These are phyloP conservation scores for Corylus americana DNA, from an alignment of 306 rosid species.

Conservation along the genomic window DNA sequence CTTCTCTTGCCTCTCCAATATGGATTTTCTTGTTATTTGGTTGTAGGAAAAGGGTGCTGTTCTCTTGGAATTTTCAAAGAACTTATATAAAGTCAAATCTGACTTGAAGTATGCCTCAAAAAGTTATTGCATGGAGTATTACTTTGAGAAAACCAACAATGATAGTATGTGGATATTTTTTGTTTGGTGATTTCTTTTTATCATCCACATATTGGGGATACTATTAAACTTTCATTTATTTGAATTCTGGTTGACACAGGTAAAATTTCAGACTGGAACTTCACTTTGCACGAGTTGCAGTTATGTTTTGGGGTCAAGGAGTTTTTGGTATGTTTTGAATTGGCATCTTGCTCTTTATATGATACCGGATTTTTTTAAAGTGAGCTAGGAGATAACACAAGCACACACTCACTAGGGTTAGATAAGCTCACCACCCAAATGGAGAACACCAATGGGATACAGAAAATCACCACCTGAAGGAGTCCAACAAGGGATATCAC, in stretches of 20 bases:
- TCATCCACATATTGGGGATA: not conserved
- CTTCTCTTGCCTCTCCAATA: not conserved
- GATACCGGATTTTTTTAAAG: too few species aligned
- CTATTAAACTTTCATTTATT: constrained; percentile 24
- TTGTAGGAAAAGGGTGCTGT: constrained; percentile 74
- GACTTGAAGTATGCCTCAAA: constrained; percentile 77
- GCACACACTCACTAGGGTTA: too few species aligned
- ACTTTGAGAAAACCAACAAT: constrained; percentile 51
- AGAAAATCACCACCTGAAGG: too few species aligned
- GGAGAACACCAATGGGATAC: too few species aligned
- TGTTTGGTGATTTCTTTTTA: not conserved
- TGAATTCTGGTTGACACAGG: constrained; percentile 47
- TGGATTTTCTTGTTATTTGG: constrained; percentile 4
- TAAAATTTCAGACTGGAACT: constrained; percentile 56
- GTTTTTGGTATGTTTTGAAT: constrained; percentile 69
- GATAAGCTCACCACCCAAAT: too few species aligned
- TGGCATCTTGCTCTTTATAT: constrained; percentile 13
- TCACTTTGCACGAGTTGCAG: constrained; percentile 71
- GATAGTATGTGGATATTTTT: constrained; percentile 43
- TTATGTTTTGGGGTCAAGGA: constrained; percentile 89
- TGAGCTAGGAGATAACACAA: too few species aligned
- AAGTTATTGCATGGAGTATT: constrained; percentile 84
- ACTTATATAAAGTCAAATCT: constrained; percentile 74
- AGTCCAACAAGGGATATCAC: too few species aligned
- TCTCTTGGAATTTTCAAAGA: constrained; percentile 52